These are phyloP conservation scores for Curvularia spicifera DNA, from an alignment of 2,329 filamentous ascomycete genomes.

Conservation along the genomic window DNA sequence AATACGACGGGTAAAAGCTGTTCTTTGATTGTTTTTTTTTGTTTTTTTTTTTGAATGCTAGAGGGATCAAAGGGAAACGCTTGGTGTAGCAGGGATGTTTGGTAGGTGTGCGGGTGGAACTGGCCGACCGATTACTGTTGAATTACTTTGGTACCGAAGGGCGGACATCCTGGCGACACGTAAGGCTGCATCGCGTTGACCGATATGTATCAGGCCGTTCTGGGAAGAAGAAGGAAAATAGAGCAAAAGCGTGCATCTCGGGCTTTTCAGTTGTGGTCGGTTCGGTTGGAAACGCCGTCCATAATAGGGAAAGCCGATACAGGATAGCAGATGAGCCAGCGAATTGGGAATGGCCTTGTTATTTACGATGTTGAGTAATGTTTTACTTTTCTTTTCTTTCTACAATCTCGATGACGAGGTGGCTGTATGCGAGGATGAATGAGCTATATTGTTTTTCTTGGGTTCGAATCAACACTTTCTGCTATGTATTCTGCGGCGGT, in stretches of 20 bases:
- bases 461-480: background rate
- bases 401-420: background rate
- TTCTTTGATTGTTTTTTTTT: background rate
- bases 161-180: background rate
- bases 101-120: background rate
- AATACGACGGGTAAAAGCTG: background rate
- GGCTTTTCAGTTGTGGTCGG: background rate
- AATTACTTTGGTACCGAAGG: conserved; percentile 2
- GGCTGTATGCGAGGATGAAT: background rate
- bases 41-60: background rate
- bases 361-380: background rate
- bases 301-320: background rate
- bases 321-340: background rate
- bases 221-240: background rate
- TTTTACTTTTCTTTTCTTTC: background rate
- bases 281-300: background rate
- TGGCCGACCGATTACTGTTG: background rate
- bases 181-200: background rate
- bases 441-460: background rate
- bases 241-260: background rate
- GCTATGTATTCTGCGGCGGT: background rate
- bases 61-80: background rate
- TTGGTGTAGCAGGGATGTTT: background rate
- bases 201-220: background rate
- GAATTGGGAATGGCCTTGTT: background rate